Base-by-base conservation (phyloP, 805 yeast genomes). In the Hyphopichia homilentoma region DNA sequence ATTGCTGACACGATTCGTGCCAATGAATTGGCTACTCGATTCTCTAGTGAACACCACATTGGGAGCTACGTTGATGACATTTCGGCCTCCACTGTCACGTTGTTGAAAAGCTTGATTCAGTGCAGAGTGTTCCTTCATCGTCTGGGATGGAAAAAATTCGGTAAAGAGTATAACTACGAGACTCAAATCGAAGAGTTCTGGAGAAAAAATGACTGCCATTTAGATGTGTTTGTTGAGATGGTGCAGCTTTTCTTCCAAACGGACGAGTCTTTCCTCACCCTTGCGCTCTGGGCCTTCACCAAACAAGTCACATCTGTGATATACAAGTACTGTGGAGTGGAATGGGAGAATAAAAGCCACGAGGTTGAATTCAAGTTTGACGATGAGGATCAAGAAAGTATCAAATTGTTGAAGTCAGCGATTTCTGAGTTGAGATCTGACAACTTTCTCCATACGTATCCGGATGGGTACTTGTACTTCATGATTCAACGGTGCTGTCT, bases 1-100 rank as follows among this genome's bases (percentile, higher is more conserved):
- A n/a, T 74, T 26, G 73, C 76, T 2, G 65, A 71, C 39, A 70
- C 80, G 0, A 66, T 82, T 16, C 65, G 73, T 16, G 74, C 79
- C 69, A 54, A 69, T 23, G 89, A 83, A 45, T 71, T 81, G 15
- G 45, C 80, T 0, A 65, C 79, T 1, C 66, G 89, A 48, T 48
- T 70, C n/a, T 68, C 70, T 12, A 69, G 65, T 2, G 35, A 29
- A 6, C 38, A 39, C 9, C 47, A 56, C 11, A 50, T 49, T 22
- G 30, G 43, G 5, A 34, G 38, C 7, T 61, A 62, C 30, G 33
- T 62, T 7, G 40, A 43, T 7, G 41, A 43, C 6, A 44, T 62
- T 6, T 52, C 67, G 2, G 48, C 47, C 0, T 36, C 65, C 1
- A 31, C 59, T 4, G 51, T 56, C 23, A 48, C 57, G 2, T 45